Evolutionary conservation across 2,329 filamentous ascomycete species (phyloP).

Genomic region (Elsinoe ampelina): DNA sequence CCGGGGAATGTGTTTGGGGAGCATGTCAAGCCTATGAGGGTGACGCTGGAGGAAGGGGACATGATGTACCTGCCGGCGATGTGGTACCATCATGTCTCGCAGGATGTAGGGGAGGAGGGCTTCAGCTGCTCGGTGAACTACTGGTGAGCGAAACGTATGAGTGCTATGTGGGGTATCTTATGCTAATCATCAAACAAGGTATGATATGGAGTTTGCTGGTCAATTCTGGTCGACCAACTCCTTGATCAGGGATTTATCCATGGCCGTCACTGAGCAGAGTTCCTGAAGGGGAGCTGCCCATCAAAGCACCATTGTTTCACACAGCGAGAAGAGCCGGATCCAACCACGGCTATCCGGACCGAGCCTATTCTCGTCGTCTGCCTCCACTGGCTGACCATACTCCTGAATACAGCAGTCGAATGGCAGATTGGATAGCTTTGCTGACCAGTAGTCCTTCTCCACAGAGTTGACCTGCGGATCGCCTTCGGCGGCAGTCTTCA

Average conservation of each 20-base stretch:
- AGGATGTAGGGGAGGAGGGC: slow-evolving; percentile 57
- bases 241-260: slow-evolving; percentile 36
- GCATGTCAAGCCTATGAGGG: slow-evolving; percentile 52
- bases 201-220: slow-evolving; percentile 69
- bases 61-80: slow-evolving; percentile 75
- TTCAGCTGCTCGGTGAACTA: slow-evolving; percentile 75
- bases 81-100: slow-evolving; percentile 79
- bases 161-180: slow-evolving; percentile 2
- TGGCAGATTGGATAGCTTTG: slow-evolving; percentile 29
- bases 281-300: background rate
- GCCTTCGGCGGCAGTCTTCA: slow-evolving; percentile 37
- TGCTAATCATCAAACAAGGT: slow-evolving; percentile 41
- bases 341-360: slow-evolving; percentile 19
- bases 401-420: slow-evolving; percentile 40
- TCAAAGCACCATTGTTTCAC: slow-evolving; percentile 23
- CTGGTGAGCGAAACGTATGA: slow-evolving; percentile 44
- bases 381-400: slow-evolving; percentile 31
- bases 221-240: slow-evolving; percentile 53
- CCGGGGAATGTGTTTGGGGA: slow-evolving; percentile 50
- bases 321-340: slow-evolving; percentile 28
- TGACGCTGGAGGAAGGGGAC: slow-evolving; percentile 62
- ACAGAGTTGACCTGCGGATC: slow-evolving; percentile 18
- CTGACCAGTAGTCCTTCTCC: slow-evolving; percentile 17
- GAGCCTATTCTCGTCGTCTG: slow-evolving; percentile 22
- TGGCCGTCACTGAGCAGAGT: slow-evolving; percentile 27